These are phyloP conservation scores for Ophiorrhiza pumila DNA, from an alignment of 257 asterid species.

Conservation along the genomic window DNA sequence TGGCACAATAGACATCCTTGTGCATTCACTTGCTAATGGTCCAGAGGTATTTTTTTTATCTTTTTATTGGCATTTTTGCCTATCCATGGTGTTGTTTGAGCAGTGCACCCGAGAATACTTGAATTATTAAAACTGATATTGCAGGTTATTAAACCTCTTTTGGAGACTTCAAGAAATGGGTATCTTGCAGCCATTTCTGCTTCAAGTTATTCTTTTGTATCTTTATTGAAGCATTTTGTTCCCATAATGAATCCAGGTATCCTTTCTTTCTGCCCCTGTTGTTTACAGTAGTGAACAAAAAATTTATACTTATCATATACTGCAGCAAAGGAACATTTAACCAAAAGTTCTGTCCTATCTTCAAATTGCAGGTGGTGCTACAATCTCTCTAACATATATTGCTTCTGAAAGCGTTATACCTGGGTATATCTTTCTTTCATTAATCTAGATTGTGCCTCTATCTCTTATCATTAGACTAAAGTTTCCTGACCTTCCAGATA, in stretches of 20 bases:
- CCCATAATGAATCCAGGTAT: constrained; percentile 89
- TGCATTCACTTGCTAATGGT: constrained; percentile 97
- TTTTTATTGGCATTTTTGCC: neutral
- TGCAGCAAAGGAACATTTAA: constrained; percentile 3
- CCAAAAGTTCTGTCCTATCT: constrained; percentile 13
- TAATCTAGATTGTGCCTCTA: constrained; percentile 2
- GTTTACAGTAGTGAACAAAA: neutral
- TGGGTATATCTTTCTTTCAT: constrained; percentile 46
- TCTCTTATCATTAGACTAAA: neutral
- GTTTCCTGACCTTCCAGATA: constrained; percentile 45
- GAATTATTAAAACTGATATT: constrained; percentile 3
- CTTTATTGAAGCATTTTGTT: constrained; percentile 72
- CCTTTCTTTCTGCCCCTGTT: constrained; percentile 8
- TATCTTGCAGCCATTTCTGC: constrained; percentile 93
- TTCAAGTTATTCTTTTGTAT: constrained; percentile 85
- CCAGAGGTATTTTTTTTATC: constrained; percentile 63
- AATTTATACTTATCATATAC: neutral
- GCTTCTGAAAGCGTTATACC: constrained; percentile 97
- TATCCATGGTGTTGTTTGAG: constrained; percentile 1
- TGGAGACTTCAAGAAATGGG: constrained; percentile 87
- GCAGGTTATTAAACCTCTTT: constrained; percentile 78
- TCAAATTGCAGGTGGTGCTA: constrained; percentile 70
- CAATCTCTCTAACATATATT: constrained; percentile 85
- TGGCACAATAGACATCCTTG: constrained; percentile 95
- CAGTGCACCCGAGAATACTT: constrained; percentile 9